phyloP scores from a whole-genome alignment of 1,284 basidiomycete genomes.

The Polyporus tsugae region DNA sequence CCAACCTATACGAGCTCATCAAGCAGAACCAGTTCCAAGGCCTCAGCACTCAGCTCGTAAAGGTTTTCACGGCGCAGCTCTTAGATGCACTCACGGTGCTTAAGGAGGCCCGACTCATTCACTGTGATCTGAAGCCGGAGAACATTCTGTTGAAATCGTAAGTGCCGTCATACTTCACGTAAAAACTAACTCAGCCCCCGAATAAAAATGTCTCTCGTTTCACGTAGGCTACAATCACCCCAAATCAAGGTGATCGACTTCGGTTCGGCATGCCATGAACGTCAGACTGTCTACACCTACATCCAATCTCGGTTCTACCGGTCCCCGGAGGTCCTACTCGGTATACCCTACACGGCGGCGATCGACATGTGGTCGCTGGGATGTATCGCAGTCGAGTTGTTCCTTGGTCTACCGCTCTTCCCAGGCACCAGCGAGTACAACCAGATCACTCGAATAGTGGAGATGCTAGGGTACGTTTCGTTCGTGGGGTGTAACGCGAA shows the following conservation, averaged over 20 bases:
- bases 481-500: constrained; percentile 10
- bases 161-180: constrained; percentile 45
- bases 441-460: constrained; percentile 95
- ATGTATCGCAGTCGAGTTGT: constrained; percentile 97
- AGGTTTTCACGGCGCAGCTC: constrained; percentile 97
- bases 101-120: constrained; percentile 95
- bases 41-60: constrained; percentile 94
- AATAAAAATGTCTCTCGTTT: constrained; percentile 15
- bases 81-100: constrained; percentile 93
- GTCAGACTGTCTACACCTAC: constrained; percentile 99
- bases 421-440: constrained; percentile 99
- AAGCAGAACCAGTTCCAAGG: constrained; percentile 99
- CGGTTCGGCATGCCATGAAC: constrained; percentile 98
- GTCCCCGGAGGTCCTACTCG: constrained; percentile 96
- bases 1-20: constrained; percentile 99
- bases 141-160: constrained; percentile 95
- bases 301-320: constrained; percentile 99
- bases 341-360: constrained; percentile 92
- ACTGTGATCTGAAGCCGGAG: constrained; percentile 98
- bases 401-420: constrained; percentile 95
- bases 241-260: constrained; percentile 99
- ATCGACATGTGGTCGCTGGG: constrained; percentile 98
- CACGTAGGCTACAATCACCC: constrained; percentile 88
- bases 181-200: constrained; percentile 3
- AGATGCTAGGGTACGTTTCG: constrained; percentile 91